Evolutionary conservation across 306 rosid genomes (phyloP), one percentile per base, ranked within the genome.

Genomic region (Casuarina equisetifolia): DNA sequence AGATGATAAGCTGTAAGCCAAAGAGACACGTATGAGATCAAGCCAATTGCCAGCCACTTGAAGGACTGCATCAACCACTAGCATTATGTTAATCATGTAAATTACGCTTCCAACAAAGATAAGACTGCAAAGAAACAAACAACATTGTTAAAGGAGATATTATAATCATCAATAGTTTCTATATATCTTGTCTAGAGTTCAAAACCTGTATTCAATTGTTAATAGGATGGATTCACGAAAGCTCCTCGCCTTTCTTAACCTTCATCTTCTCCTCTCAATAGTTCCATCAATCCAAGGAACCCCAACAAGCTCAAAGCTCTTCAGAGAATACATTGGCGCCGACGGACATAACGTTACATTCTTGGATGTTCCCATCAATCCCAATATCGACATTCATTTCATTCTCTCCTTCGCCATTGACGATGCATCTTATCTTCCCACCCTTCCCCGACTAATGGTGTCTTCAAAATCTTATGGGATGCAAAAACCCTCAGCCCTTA

Each of bases 251-350:
- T 72, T 32, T 73, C 40, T 74, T 59, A 12, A 42, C 57, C 66
- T 81, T 9, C 85, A 48, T 3, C 50, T 75, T 63, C 61, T 83
- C 58, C 52, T 68, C 52, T 4, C 50, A 4, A 69, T 45, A 55
- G 20, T 72, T 67, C 42, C 73, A 57, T 25, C 40, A 64, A 43
- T 68, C 73, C 58, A 52, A 32, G 87, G 78, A 69, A 63, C 61
- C 76, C 39, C 81, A 48, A 62, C 70, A 50, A 67, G 48, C 20
- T 11, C 78, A 52, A 40, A 72, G 48, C 78, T 82, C 51, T 73
- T 78, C 54, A 81, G 85, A 75, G 82, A 80, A 73, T 80, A 80
- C 74, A 80, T 76, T 11, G 84, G 84, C 67, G 87, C 79, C 9
- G 84, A 76, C 35, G 43, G 36, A 52, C 52, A 55, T 0, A 44